A percentile compares a stretch with the other conserved stretches of the same genome.
phyloP scores from a whole-genome alignment of 352 stramenopile species.

The Phytophthora vignae region DNA sequence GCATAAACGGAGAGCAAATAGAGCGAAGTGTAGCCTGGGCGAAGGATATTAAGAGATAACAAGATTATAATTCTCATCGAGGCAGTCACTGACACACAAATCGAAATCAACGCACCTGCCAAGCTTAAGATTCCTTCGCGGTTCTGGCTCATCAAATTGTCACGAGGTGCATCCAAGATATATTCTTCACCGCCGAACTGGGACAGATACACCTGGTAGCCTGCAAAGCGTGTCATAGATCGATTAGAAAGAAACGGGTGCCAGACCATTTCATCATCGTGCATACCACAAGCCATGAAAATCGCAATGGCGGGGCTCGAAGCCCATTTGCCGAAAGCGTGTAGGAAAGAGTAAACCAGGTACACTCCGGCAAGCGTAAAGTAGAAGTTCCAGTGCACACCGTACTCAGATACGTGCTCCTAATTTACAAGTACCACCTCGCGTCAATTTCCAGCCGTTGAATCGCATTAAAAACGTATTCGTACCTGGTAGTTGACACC shows the following conservation, averaged over 20 bases:
- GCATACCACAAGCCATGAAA: slow-evolving; percentile 49
- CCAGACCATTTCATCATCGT: not conserved
- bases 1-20: slow-evolving; percentile 83
- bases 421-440: slow-evolving; percentile 32
- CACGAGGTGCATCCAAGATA: slow-evolving; percentile 73
- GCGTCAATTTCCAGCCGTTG: not conserved
- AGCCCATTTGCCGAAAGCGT: slow-evolving; percentile 55
- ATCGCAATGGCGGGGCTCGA: slow-evolving; percentile 52
- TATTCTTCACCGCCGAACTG: slow-evolving; percentile 77
- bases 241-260: not conserved
- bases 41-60: not conserved
- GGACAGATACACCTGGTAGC: slow-evolving; percentile 88
- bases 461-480: not conserved
- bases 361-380: slow-evolving; percentile 94
- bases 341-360: slow-evolving; percentile 69
- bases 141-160: slow-evolving; percentile 92
- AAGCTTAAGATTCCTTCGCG: slow-evolving; percentile 96
- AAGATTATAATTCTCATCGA: not conserved
- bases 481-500: slow-evolving; percentile 87
- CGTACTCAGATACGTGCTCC: slow-evolving; percentile 98
- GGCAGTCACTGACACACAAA: not conserved
- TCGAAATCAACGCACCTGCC: slow-evolving; percentile 45
- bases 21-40: slow-evolving; percentile 91
- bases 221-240: slow-evolving; percentile 23
- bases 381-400: slow-evolving; percentile 99